These are phyloP conservation scores for Agrostemma githago DNA, from an alignment of 148 eudicot genomes.

Conservation along the genomic window DNA sequence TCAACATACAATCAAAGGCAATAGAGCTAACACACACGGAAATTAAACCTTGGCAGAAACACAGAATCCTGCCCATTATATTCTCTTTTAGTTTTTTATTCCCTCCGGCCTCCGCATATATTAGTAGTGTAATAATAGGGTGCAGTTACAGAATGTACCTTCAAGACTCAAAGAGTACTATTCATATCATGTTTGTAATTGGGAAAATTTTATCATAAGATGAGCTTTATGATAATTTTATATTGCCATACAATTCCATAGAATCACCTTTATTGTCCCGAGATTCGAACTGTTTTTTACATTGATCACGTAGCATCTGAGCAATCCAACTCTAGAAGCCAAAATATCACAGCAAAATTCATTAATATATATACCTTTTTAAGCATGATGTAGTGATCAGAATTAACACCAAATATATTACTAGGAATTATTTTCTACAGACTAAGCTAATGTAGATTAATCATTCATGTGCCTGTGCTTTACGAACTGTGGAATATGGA, in stretches of 20 bases:
- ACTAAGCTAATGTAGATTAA: not conserved
- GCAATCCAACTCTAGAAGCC: no score
- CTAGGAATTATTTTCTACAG: not conserved
- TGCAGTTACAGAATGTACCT: slow-evolving; percentile 8
- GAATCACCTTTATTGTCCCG: no score
- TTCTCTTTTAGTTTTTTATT: not conserved
- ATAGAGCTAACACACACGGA: slow-evolving; percentile 16
- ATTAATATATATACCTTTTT: no score
- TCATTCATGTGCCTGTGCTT: not conserved
- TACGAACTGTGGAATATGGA: not conserved
- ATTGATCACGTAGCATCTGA: no score
- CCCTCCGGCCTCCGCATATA: slow-evolving; percentile 11
- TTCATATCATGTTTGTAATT: no score
- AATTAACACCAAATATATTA: no score
- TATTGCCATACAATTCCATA: no score
- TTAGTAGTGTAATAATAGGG: not conserved
- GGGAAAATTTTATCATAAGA: no score
- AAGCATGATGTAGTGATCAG: no score
- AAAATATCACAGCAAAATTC: no score
- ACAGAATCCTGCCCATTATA: not conserved
- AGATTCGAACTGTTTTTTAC: no score
- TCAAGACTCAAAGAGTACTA: not conserved
- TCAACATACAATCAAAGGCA: slow-evolving; percentile 23
- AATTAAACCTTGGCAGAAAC: slow-evolving; percentile 12
- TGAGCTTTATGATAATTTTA: no score